phyloP scores from a whole-genome alignment of 2,329 filamentous ascomycete species.

The Diaporthe vexans region DNA sequence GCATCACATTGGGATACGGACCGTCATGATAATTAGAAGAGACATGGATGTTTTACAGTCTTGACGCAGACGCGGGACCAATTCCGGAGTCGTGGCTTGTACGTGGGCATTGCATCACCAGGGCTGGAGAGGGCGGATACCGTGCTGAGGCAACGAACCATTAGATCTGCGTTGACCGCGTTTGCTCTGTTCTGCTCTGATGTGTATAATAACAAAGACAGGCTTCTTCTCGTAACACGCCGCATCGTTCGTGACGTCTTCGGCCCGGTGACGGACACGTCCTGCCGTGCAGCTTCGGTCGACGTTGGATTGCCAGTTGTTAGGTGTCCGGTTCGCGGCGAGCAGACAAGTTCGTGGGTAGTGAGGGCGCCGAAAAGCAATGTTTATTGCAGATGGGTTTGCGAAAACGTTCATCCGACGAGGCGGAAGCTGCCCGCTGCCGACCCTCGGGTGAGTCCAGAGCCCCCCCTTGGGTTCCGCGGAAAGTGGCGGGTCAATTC shows the following conservation, averaged over 20 bases:
- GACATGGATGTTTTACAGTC: slow-evolving; percentile 31
- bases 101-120: slow-evolving; percentile 33
- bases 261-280: not conserved
- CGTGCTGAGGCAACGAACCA: slow-evolving; percentile 25
- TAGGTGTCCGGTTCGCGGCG: not conserved
- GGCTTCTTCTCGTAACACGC: not conserved
- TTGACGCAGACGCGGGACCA: slow-evolving; percentile 32
- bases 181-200: not conserved
- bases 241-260: not conserved
- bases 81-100: slow-evolving; percentile 23
- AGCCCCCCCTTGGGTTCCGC: slow-evolving; percentile 5
- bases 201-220: slow-evolving; percentile 21
- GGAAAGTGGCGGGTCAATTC: slow-evolving; percentile 39
- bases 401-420: slow-evolving; percentile 39
- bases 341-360: not conserved
- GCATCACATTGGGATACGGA: slow-evolving; percentile 18
- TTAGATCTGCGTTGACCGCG: slow-evolving; percentile 22
- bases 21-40: slow-evolving; percentile 32
- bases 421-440: slow-evolving; percentile 1
- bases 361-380: not conserved
- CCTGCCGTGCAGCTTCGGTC: not conserved
- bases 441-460: slow-evolving; percentile 23
- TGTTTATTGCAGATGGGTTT: not conserved
- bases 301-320: not conserved
- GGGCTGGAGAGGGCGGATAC: slow-evolving; percentile 30